These are phyloP conservation scores for Jaapia argillacea DNA, from an alignment of 768 basidiomycete genomes.

Conservation along the genomic window DNA sequence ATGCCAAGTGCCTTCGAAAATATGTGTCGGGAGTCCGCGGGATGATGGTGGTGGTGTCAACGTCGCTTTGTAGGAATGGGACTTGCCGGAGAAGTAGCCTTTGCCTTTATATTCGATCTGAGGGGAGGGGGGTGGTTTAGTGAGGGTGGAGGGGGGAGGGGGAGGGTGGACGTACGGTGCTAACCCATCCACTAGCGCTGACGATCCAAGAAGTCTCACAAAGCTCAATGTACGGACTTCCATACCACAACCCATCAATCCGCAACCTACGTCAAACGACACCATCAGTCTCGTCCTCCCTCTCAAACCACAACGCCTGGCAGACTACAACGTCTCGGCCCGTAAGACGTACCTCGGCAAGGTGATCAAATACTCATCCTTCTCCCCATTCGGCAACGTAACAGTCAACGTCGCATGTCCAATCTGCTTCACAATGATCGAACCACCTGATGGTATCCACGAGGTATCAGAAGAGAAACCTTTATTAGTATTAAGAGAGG, in stretches of 20 bases:
- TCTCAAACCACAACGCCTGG: too few relatives aligned
- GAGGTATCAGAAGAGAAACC: neutral
- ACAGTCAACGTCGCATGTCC: constrained; percentile 85
- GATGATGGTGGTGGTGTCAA: constrained; percentile 39
- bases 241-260: constrained; percentile 90
- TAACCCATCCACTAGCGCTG: constrained; percentile 47
- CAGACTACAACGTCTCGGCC: too few relatives aligned
- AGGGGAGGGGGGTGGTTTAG: neutral
- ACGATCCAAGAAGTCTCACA: constrained; percentile 75
- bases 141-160: constrained; percentile 1
- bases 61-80: constrained; percentile 85
- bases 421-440: constrained; percentile 87
- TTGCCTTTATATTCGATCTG: constrained; percentile 91
- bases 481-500: neutral
- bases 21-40: constrained; percentile 24
- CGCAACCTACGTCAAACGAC: too few relatives aligned
- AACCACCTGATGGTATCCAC: constrained; percentile 34
- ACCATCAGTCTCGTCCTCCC: too few relatives aligned
- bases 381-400: constrained; percentile 39
- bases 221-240: constrained; percentile 89
- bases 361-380: constrained; percentile 80
- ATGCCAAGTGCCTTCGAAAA: constrained; percentile 80
- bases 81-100: constrained; percentile 90
- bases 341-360: too few relatives aligned
- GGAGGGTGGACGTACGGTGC: constrained; percentile 27